A percentile compares a stretch with the other conserved stretches of the same genome.
phyloP scores from a whole-genome alignment of 75 land plant genomes.

The Isoetes taiwanensis region DNA sequence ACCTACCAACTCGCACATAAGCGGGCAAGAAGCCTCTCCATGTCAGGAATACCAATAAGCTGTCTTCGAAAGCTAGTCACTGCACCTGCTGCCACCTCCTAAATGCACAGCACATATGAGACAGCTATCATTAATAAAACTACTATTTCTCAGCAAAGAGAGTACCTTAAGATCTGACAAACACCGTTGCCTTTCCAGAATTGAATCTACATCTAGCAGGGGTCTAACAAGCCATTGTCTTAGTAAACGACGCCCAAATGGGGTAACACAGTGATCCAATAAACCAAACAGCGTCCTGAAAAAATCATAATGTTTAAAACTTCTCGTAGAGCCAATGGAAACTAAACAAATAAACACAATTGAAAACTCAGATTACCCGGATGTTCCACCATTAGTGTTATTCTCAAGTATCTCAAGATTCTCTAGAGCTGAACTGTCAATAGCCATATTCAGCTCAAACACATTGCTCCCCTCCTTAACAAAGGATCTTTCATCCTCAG shows the following conservation, averaged over 20 bases:
- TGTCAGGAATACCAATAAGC: slow-evolving; percentile 61
- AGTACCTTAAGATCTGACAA: slow-evolving; percentile 36
- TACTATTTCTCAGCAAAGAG: not conserved
- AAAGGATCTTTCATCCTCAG: not conserved
- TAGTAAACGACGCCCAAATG: slow-evolving; percentile 81
- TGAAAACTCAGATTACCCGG: slow-evolving; percentile 40
- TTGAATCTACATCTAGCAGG: slow-evolving; percentile 34
- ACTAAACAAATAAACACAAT: no score
- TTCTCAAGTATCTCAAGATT: slow-evolving; percentile 89
- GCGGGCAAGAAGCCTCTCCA: slow-evolving; percentile 78
- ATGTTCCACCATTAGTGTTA: slow-evolving; percentile 46
- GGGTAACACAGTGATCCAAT: slow-evolving; percentile 76
- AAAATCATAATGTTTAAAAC: not conserved
- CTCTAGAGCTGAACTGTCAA: slow-evolving; percentile 86
- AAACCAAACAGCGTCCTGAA: slow-evolving; percentile 72
- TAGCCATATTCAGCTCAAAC: slow-evolving; percentile 57
- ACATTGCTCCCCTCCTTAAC: not conserved
- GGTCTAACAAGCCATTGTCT: slow-evolving; percentile 87
- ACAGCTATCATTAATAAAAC: not conserved
- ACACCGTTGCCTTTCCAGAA: slow-evolving; percentile 66
- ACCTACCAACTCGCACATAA: slow-evolving; percentile 63
- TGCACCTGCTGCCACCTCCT: slow-evolving; percentile 40
- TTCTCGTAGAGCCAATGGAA: no score
- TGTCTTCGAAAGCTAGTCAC: slow-evolving; percentile 59
- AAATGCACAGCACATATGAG: not conserved